phyloP scores from a whole-genome alignment of 768 basidiomycete species.

The Neoboletus subvelutipes region DNA sequence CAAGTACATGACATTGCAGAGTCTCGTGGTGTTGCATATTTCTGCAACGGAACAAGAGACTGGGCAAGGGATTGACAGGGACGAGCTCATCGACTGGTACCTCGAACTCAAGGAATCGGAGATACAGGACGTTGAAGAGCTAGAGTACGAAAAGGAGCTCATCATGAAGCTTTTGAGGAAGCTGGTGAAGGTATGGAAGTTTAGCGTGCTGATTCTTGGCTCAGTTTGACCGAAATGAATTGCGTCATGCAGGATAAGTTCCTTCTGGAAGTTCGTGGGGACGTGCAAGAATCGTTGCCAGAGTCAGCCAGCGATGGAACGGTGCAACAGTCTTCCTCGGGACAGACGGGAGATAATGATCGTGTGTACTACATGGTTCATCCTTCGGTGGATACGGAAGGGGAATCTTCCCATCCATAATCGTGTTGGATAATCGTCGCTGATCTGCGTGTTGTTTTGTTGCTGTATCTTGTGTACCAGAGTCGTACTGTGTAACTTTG shows the following conservation, averaged over 20 bases:
- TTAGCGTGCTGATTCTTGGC: background rate
- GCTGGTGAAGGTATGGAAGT: conserved; percentile 73
- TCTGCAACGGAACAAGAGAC: conserved; percentile 72
- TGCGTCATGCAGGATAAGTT: conserved; percentile 64
- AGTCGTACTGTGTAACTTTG: background rate
- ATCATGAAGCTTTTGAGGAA: conserved; percentile 87
- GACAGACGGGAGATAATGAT: conserved; percentile 53
- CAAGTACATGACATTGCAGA: conserved; percentile 88
- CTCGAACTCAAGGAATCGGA: conserved; percentile 86
- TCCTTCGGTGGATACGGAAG: conserved; percentile 78
- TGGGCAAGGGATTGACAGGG: conserved; percentile 76
- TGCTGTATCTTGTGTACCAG: conserved; percentile 8
- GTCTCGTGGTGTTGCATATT: conserved; percentile 82
- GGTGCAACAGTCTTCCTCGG: conserved; percentile 44
- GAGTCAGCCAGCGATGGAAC: conserved; percentile 62
- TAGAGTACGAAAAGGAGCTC: conserved; percentile 89
- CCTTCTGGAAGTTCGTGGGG: conserved; percentile 79
- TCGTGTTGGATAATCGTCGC: background rate
- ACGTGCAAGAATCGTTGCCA: conserved; percentile 75
- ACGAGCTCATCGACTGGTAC: conserved; percentile 97
- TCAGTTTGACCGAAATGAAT: conserved; percentile 1
- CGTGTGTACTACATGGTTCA: conserved; percentile 90
- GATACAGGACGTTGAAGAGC: conserved; percentile 77
- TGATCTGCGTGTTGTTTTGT: conserved; percentile 12
- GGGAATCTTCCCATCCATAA: conserved; percentile 36